Evolutionary conservation across 495 filamentous ascomycete species (phyloP).

Genomic region (Xylaria sp.): DNA sequence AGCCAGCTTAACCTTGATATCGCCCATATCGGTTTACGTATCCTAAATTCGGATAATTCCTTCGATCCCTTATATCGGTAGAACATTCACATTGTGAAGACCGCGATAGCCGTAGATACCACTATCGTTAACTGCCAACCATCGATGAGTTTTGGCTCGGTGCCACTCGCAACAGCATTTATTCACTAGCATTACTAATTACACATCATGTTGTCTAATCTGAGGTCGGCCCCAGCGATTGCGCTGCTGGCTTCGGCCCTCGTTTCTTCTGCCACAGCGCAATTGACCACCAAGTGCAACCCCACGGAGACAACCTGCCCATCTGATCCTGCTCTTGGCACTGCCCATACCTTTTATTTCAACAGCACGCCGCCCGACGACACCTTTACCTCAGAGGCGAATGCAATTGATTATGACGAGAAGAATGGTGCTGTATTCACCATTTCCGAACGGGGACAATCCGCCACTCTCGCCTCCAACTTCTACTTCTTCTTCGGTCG

Average conservation of each 20-base stretch:
- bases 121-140: neutral
- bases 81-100: neutral
- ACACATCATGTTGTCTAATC: slow-evolving; percentile 42
- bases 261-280: slow-evolving; percentile 56
- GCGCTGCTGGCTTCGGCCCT: slow-evolving; percentile 51
- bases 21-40: neutral
- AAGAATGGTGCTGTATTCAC: slow-evolving; percentile 72
- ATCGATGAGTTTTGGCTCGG: neutral
- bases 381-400: slow-evolving; percentile 68
- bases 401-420: slow-evolving; percentile 59
- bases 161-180: slow-evolving; percentile 12
- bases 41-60: neutral
- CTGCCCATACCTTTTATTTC: slow-evolving; percentile 64
- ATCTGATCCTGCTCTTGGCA: slow-evolving; percentile 67
- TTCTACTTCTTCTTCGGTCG: slow-evolving; percentile 83
- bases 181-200: neutral
- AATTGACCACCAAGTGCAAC: slow-evolving; percentile 73
- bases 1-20: neutral
- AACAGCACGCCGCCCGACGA: slow-evolving; percentile 66
- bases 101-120: neutral
- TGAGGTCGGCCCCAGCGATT: slow-evolving; percentile 43
- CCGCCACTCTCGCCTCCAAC: slow-evolving; percentile 74
- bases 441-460: slow-evolving; percentile 71
- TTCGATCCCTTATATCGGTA: neutral
- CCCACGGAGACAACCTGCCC: slow-evolving; percentile 69